Evolutionary conservation across 164 flowering plant species (phyloP).

Genomic region (Warburgia ugandensis): DNA sequence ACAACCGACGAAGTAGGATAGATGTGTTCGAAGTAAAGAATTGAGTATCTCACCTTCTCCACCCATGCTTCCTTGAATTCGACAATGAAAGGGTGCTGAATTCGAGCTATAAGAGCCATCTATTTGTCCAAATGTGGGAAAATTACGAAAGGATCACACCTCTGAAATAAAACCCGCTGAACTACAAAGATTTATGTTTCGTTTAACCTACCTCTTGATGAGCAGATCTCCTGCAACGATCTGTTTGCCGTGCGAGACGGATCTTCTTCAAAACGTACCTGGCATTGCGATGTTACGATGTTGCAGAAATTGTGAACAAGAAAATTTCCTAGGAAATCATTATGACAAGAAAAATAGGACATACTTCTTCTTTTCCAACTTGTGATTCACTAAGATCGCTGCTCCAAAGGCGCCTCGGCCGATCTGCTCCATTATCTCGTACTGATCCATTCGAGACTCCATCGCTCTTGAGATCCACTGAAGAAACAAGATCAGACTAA

Average conservation of each 20-base stretch:
- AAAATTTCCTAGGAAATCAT: background rate
- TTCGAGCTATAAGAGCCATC: conserved; percentile 97
- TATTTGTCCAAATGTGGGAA: conserved; percentile 13
- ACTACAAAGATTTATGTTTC: no score
- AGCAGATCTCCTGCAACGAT: conserved; percentile 91
- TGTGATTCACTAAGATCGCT: conserved; percentile 90
- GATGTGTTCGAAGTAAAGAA: no score
- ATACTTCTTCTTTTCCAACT: conserved; percentile 80
- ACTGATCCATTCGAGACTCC: conserved; percentile 97
- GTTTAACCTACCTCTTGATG: conserved; percentile 87
- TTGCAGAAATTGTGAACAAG: no score
- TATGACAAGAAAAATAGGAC: conserved; percentile 1
- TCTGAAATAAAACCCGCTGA: no score
- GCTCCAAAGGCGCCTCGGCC: conserved; percentile 99
- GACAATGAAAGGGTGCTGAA: conserved; percentile 89
- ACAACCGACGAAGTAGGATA: no score
- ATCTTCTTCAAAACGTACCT: conserved; percentile 95
- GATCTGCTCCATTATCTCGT: conserved; percentile 98
- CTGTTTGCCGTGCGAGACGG: conserved; percentile 91
- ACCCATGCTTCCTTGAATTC: conserved; percentile 99
- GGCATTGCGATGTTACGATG: no score
- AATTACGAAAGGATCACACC: background rate
- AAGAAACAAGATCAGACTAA: no score
- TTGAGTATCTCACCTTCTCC: conserved; percentile 61
- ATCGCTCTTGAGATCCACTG: conserved; percentile 24